Evolutionary conservation across 345 rosid species (phyloP), one percentile per base, ranked within the genome.

Genomic region (Heritiera littoralis): DNA sequence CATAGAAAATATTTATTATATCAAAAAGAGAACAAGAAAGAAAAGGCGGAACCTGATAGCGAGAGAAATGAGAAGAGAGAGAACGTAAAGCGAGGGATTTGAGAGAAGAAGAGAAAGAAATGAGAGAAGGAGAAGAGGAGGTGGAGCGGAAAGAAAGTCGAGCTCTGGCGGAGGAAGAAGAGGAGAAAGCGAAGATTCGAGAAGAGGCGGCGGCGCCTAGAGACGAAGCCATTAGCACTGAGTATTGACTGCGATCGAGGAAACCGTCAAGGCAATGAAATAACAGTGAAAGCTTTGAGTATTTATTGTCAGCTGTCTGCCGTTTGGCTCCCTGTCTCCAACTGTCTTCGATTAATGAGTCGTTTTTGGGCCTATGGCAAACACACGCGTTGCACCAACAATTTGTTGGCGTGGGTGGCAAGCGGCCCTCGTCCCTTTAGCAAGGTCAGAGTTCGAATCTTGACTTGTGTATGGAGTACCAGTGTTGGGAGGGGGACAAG

Each of bases 171-270:
- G 89, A 83, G 79, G 7, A 6, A 7, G 89, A 43, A 0, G 88
- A 77, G 85, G 92, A 80, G 77, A 84, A 79, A 78, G 80, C 73
- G 79, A 87, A 87, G 86, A 88, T 83, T 81, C 88, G 88, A 76
- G 86, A 79, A 46, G 89, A 14, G 73, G 93, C 89, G 90, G 84
- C 86, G 88, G 76, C 73, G 83, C 82, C 59, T 20, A 90, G 83
- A 72, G 97, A 89, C 54, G 89, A 56, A 58, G 92, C 87, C 97
- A 92, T 88, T 40, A 77, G 77, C 43, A 92, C 87, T 40, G 78
- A 76, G 43, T 49, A 23, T 28, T 9, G 43, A n/a, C 56, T 51
- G 60, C 23, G 40, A 32, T 30, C 6, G 45, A 20, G 40, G 2
- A 46, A 15, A 49, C 58, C 4, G 56, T 55, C 4, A 56, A 56